phyloP scores from a whole-genome alignment of 2,329 filamentous ascomycete species.

The Talaromyces sp. region DNA sequence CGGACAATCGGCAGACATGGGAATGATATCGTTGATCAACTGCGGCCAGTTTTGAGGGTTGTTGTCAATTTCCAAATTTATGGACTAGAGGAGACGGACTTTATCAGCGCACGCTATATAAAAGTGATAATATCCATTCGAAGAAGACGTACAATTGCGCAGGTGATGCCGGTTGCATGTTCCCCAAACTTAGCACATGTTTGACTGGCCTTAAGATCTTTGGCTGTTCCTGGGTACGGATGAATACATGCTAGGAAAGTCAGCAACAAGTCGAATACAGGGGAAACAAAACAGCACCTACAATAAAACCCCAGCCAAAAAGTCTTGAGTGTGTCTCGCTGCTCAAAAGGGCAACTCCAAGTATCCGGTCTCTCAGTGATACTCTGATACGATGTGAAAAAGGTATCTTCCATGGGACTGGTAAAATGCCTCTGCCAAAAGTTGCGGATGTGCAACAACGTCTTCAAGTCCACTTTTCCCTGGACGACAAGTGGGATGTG shows the following conservation, averaged over 20 bases:
- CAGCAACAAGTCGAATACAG: not conserved
- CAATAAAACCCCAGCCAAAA: conserved; percentile 33
- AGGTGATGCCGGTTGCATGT: not conserved
- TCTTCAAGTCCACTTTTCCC: conserved; percentile 21
- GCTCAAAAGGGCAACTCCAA: conserved; percentile 12
- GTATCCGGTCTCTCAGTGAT: conserved; percentile 16
- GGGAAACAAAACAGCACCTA: conserved; percentile 14
- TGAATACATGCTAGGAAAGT: conserved; percentile 30
- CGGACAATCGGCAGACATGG: conserved; percentile 5
- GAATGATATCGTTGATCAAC: conserved; percentile 20
- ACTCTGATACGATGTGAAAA: conserved; percentile 18
- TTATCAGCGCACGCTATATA: not conserved
- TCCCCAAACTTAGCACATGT: conserved; percentile 27
- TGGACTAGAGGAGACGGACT: conserved; percentile 12
- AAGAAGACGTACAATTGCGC: not conserved
- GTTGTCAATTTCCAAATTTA: conserved; percentile 17
- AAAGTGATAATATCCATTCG: not conserved
- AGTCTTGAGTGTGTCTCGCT: conserved; percentile 10
- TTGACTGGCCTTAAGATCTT: conserved; percentile 25
- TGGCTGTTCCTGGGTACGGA: conserved; percentile 22
- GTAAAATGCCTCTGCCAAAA: conserved; percentile 40
- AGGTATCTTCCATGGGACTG: conserved; percentile 22
- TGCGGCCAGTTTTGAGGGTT: conserved; percentile 23
- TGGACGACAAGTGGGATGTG: conserved; percentile 15
- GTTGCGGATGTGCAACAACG: conserved; percentile 35